Conservation (phyloP, 129 eudicot species). For the Logfia minima region DNA sequence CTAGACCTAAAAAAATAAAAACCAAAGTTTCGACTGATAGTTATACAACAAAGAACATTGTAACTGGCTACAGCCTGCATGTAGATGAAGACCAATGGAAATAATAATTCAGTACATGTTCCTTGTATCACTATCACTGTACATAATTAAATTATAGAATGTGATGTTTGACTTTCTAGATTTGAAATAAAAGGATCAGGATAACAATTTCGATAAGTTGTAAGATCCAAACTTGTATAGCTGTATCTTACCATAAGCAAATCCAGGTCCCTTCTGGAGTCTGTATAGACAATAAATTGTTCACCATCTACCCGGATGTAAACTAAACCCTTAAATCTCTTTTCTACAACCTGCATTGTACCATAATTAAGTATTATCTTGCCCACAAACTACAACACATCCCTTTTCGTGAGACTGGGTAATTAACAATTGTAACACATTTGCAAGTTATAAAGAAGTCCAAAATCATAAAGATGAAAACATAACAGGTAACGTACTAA, state of each 20-base stretch:
- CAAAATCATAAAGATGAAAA: neutral
- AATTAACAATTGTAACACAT: neutral
- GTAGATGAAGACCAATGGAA: neutral
- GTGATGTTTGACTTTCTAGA: neutral
- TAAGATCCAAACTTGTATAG: slow-evolving; percentile 6
- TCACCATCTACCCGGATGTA: slow-evolving; percentile 56
- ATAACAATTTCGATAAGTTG: neutral
- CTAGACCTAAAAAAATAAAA: neutral
- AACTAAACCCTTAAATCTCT: slow-evolving; percentile 67
- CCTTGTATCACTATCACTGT: neutral
- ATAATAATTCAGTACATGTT: neutral
- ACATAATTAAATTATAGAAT: neutral
- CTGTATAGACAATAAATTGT: slow-evolving; percentile 64
- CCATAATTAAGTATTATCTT: slow-evolving; percentile 23
- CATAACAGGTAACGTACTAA: neutral
- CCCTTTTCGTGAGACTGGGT: neutral
- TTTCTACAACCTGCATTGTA: slow-evolving; percentile 56
- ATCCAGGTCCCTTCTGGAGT: slow-evolving; percentile 57
- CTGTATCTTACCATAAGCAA: slow-evolving; percentile 67
- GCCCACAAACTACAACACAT: slow-evolving; percentile 16
- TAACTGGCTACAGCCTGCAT: neutral
- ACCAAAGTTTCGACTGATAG: neutral
- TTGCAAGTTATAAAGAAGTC: neutral
- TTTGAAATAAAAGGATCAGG: neutral
- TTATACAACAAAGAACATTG: neutral